These are phyloP conservation scores for Nyctanthes arbortristis DNA, from an alignment of 257 asterid genomes.

Conservation along the genomic window DNA sequence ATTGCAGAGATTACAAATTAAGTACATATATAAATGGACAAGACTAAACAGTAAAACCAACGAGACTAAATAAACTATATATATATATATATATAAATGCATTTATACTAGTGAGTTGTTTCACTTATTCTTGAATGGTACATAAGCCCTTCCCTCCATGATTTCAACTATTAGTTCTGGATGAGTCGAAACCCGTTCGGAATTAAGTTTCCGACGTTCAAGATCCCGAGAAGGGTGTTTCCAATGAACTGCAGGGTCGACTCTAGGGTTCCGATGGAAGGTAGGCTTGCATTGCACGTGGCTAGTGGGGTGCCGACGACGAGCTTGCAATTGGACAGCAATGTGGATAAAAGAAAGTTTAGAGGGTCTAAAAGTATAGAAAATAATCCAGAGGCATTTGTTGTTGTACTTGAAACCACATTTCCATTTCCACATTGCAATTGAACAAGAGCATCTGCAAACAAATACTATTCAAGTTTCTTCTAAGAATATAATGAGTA, in stretches of 20 bases:
- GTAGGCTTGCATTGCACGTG: constrained; percentile 40
- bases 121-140: background rate
- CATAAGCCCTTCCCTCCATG: background rate
- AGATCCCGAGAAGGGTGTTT: constrained; percentile 28
- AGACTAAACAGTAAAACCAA: no score
- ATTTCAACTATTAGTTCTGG: background rate
- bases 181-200: constrained; percentile 14
- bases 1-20: no score
- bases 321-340: constrained; percentile 36
- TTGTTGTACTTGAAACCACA: constrained; percentile 36
- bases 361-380: constrained; percentile 43
- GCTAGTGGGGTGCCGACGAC: constrained; percentile 48
- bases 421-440: constrained; percentile 46
- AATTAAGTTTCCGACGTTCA: constrained; percentile 25
- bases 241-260: constrained; percentile 43
- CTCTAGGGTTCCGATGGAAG: constrained; percentile 34
- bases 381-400: constrained; percentile 39
- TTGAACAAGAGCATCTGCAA: constrained; percentile 51
- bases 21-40: no score
- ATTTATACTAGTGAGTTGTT: background rate
- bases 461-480: background rate
- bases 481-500: background rate
- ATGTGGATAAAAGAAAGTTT: constrained; percentile 23
- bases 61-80: no score
- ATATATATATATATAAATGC: no score